Base-by-base conservation (phyloP, 1,284 basidiomycete genomes). In the Tilletiaria anomala region DNA sequence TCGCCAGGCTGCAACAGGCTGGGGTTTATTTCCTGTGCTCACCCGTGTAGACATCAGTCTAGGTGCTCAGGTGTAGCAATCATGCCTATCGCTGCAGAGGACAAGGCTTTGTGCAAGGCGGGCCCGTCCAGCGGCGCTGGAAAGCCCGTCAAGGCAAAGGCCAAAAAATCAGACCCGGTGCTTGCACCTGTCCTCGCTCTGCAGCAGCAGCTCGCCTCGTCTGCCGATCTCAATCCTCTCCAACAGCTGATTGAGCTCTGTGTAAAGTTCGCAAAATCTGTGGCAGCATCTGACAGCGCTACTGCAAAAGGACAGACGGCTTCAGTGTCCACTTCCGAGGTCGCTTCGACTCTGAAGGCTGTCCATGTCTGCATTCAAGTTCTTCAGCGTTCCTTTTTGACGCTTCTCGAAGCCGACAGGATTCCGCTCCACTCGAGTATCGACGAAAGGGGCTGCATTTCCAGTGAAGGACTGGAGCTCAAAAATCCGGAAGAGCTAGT, bases 171-270 rank as follows among this genome's bases (percentile, higher is more conserved):
- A 8, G n/a, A 29, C 26, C 26, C 10, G 26, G 8, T 8, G 10
- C 26, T 29, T 29, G 8, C 26, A 8, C 10, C 8, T 8, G 41
- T 43, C 12, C 26, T 29, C 21, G 39, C 47, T 5, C 37, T 59
- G 4, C 54, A 59, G 24, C 31, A 21, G 17, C 35, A 14, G 42
- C 51, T 61, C 20, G 42, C 54, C 5, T 46, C 48, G 2, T 57
- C 53, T 1, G 47, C 57, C 8, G 57, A 61, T 37, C 51, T 61
- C 37, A 61, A 61, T 35, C 58, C 58, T 3, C 43, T 61, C 23
- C 44, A 50, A 10, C 53, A 61, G 33, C 50, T 61, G 20, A 47
- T 57, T 20, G 22, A 45, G 10, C 40, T 61, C 32, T 40, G 48
- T 15, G 48, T 39, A 32, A 41, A 38, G 33, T 47, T 44, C 23